phyloP scores from a whole-genome alignment of 1,284 basidiomycete genomes.

The Lignosus rhinocerotis region DNA sequence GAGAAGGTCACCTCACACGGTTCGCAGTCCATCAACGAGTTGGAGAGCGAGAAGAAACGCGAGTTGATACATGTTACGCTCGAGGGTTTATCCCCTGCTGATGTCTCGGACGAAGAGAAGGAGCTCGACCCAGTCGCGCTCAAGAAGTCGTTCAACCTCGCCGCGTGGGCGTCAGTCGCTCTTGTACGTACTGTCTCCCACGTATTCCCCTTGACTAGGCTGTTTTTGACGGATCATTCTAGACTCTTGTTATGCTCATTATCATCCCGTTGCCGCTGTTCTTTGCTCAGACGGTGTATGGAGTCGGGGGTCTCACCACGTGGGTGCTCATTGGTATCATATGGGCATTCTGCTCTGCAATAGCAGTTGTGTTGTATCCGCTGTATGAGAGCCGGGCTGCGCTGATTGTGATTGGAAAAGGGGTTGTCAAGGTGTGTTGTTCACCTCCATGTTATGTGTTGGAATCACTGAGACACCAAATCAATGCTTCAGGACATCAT shows the following conservation, averaged over 20 bases:
- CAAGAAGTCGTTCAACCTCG: slow-evolving; percentile 75
- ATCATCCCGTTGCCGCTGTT: slow-evolving; percentile 83
- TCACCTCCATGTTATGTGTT: background rate
- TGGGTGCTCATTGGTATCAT: slow-evolving; percentile 82
- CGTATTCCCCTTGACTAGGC: background rate
- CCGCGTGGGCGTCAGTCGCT: slow-evolving; percentile 67
- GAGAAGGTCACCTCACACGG: slow-evolving; percentile 19
- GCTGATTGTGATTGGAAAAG: slow-evolving; percentile 55
- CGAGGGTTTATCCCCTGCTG: slow-evolving; percentile 36
- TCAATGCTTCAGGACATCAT: slow-evolving; percentile 34
- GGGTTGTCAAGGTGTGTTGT: slow-evolving; percentile 59
- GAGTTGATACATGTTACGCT: slow-evolving; percentile 31
- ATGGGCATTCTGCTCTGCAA: slow-evolving; percentile 79
- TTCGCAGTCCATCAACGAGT: slow-evolving; percentile 26
- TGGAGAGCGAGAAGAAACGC: slow-evolving; percentile 43
- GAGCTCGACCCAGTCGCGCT: slow-evolving; percentile 66
- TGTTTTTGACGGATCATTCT: background rate
- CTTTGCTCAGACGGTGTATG: slow-evolving; percentile 75
- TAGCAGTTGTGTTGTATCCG: slow-evolving; percentile 82
- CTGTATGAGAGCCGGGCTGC: slow-evolving; percentile 80
- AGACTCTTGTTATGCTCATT: slow-evolving; percentile 69
- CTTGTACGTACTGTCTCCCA: slow-evolving; percentile 47
- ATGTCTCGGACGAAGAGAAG: slow-evolving; percentile 44
- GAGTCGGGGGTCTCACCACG: slow-evolving; percentile 65
- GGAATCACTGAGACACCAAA: background rate